Evolutionary conservation across 345 rosid genomes (phyloP).

Genomic region (Salix arbutifolia): DNA sequence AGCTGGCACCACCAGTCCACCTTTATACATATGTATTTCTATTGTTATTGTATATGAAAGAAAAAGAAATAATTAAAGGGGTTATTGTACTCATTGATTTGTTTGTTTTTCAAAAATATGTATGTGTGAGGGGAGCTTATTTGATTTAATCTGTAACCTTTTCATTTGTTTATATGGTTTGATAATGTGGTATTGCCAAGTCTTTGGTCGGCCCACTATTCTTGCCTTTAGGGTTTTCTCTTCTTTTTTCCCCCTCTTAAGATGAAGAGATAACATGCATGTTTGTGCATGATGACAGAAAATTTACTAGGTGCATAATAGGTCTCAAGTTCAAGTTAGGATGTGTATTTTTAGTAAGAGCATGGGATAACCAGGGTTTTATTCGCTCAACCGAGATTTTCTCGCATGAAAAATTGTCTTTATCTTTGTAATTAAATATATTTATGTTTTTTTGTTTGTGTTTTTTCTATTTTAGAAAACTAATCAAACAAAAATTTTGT

Average conservation of each 20-base stretch:
- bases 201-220: conserved; percentile 36
- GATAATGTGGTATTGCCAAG: conserved; percentile 35
- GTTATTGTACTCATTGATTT: conserved; percentile 16
- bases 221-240: conserved; percentile 39
- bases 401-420: no score
- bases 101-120: conserved; percentile 18
- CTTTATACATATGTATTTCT: neutral
- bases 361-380: no score
- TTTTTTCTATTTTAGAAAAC: no score
- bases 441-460: no score
- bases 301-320: no score
- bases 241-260: neutral
- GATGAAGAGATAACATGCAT: neutral
- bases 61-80: neutral
- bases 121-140: conserved; percentile 32
- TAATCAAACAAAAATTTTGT: no score
- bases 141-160: conserved; percentile 19
- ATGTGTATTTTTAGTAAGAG: no score
- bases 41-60: conserved; percentile 2
- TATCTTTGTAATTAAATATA: no score
- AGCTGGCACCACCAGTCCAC: conserved; percentile 3
- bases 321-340: no score
- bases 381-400: no score
- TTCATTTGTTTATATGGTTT: conserved; percentile 23
- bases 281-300: neutral